Conservation (phyloP, 2,329 filamentous ascomycete species). For the Penicillium digitatum region DNA sequence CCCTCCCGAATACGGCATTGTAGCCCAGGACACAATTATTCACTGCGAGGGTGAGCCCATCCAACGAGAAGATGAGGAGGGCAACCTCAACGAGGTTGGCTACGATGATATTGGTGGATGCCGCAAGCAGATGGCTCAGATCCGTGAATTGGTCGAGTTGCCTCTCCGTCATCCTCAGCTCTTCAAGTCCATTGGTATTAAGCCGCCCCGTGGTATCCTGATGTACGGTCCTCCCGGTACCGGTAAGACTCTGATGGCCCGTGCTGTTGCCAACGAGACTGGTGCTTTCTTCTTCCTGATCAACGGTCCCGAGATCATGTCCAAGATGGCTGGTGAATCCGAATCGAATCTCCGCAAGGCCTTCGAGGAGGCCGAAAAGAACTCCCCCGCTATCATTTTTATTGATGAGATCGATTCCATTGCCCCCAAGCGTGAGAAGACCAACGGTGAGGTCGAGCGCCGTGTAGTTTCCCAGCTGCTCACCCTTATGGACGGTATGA, state of each 20-base stretch:
- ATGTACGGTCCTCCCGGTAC: conserved; percentile 97
- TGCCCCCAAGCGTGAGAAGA: conserved; percentile 99
- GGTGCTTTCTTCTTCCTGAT: conserved; percentile 99
- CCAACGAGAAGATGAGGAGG: conserved; percentile 97
- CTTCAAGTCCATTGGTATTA: conserved; percentile 99
- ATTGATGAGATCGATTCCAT: conserved; percentile 99
- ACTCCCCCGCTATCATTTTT: conserved; percentile 98
- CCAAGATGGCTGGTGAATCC: conserved; percentile 99
- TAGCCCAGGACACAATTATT: conserved; percentile 97
- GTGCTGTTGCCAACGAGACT: conserved; percentile 97
- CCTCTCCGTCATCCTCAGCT: conserved; percentile 95
- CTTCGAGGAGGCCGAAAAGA: conserved; percentile 99
- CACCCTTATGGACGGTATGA: conserved; percentile 99
- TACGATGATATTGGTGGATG: conserved; percentile 99
- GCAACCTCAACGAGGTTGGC: conserved; percentile 97
- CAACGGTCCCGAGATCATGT: conserved; percentile 99
- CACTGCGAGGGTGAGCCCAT: conserved; percentile 97
- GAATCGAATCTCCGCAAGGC: conserved; percentile 97
- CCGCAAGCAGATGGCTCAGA: conserved; percentile 99
- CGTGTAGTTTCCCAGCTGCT: conserved; percentile 95
- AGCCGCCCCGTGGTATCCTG: conserved; percentile 95
- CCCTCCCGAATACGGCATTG: conserved; percentile 96
- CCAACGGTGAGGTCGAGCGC: conserved; percentile 96
- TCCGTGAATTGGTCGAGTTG: conserved; percentile 96
- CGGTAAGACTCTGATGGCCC: conserved; percentile 98